These are phyloP conservation scores for Arabidopsis lyrata DNA, from an alignment of 441 rosid genomes.

Conservation along the genomic window DNA sequence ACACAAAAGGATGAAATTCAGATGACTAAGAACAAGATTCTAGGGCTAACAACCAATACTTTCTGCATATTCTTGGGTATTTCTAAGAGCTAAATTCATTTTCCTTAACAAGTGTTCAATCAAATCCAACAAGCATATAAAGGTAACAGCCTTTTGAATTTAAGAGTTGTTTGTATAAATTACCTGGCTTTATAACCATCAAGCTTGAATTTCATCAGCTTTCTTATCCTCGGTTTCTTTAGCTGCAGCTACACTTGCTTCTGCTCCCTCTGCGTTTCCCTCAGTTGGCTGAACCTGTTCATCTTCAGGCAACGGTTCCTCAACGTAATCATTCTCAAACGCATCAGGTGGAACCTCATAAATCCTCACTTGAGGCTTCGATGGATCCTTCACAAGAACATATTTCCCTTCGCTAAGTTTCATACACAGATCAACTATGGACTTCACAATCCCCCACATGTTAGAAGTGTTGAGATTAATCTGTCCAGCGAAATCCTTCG, in stretches of 20 bases:
- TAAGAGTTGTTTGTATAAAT: neutral
- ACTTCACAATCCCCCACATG: slow-evolving; percentile 98
- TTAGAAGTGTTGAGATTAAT: slow-evolving; percentile 82
- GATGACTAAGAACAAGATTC: neutral
- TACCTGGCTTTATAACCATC: slow-evolving; percentile 47
- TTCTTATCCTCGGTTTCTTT: slow-evolving; percentile 63
- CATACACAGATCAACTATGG: slow-evolving; percentile 92
- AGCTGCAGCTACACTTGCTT: slow-evolving; percentile 51
- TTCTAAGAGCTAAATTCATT: neutral
- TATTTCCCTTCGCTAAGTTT: slow-evolving; percentile 91
- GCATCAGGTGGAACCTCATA: slow-evolving; percentile 96
- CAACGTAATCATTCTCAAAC: slow-evolving; percentile 92
- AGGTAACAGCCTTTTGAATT: neutral
- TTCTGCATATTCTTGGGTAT: neutral
- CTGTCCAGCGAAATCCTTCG: slow-evolving; percentile 84
- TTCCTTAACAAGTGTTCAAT: neutral
- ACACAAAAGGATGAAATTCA: neutral
- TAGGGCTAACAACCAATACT: neutral
- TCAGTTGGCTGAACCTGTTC: slow-evolving; percentile 85
- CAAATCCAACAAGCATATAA: slow-evolving; percentile 5
- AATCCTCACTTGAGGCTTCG: slow-evolving; percentile 92
- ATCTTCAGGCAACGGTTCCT: slow-evolving; percentile 92
- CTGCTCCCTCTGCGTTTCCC: slow-evolving; percentile 61
- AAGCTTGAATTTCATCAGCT: slow-evolving; percentile 52
- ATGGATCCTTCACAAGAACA: slow-evolving; percentile 90